phyloP scores from a whole-genome alignment of 495 filamentous ascomycete species.

The Neurospora cerealis region DNA sequence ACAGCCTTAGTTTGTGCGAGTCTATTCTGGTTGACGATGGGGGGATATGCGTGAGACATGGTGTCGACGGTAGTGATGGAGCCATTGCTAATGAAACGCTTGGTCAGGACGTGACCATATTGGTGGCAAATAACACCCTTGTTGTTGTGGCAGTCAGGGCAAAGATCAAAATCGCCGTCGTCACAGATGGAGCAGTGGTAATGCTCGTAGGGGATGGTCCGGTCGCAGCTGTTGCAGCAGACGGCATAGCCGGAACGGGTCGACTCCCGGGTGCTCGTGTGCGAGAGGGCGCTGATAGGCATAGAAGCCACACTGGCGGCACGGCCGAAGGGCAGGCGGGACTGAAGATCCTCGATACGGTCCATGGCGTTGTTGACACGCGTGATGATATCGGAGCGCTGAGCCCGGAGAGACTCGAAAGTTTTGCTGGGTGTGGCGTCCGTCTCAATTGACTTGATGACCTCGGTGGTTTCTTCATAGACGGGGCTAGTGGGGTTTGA shows the following conservation, averaged over 20 bases:
- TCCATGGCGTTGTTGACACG: not conserved
- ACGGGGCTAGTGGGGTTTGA: not conserved
- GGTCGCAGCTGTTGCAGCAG: constrained; percentile 86
- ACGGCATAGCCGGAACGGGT: constrained; percentile 44
- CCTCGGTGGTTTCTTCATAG: constrained; percentile 5
- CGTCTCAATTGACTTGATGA: constrained; percentile 1
- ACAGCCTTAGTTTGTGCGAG: constrained; percentile 6
- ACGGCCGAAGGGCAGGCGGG: not conserved
- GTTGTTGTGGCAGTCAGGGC: constrained; percentile 67
- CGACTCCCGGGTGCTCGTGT: not conserved
- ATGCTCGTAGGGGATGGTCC: constrained; percentile 65
- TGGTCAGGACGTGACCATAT: constrained; percentile 85
- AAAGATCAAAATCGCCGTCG: constrained; percentile 90
- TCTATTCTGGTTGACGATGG: constrained; percentile 15
- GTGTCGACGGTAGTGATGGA: constrained; percentile 75
- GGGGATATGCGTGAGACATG: constrained; percentile 61
- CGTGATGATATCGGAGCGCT: not conserved
- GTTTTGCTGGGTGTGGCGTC: not conserved
- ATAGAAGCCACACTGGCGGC: not conserved
- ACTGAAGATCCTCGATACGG: not conserved
- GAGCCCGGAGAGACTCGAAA: not conserved
- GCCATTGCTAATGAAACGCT: constrained; percentile 70
- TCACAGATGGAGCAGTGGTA: constrained; percentile 95
- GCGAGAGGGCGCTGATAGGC: not conserved
- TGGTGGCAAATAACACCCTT: constrained; percentile 65